A percentile compares a stretch with the other conserved stretches of the same genome.
These are phyloP conservation scores for Coemansia sp. DNA, from an alignment of 192 early-diverging fungal genomes.

Conservation along the genomic window DNA sequence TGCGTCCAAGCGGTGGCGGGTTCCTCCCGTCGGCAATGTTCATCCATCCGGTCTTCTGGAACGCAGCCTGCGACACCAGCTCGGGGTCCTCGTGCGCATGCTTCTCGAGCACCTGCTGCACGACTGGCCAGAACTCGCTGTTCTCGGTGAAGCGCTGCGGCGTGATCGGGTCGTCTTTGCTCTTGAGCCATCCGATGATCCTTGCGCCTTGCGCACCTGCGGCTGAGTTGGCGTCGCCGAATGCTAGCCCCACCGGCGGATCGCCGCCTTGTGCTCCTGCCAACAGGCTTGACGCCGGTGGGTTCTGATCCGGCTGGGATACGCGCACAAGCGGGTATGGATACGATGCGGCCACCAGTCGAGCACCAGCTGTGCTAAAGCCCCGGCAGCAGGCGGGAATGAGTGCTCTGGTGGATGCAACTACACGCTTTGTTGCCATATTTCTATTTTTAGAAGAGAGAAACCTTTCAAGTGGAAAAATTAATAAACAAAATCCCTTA, in stretches of 20 bases:
- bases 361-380: constrained; percentile 4
- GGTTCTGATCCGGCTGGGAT: neutral
- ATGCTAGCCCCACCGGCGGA: constrained; percentile 11
- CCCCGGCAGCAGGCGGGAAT: neutral
- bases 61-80: constrained; percentile 49
- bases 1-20: constrained; percentile 48
- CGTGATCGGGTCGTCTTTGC: constrained; percentile 17
- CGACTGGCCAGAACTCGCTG: constrained; percentile 31
- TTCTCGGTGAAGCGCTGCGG: constrained; percentile 48
- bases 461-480: neutral
- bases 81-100: constrained; percentile 52
- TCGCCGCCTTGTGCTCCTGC: neutral
- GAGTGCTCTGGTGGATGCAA: neutral
- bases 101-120: constrained; percentile 29
- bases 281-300: neutral
- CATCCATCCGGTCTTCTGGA: constrained; percentile 52
- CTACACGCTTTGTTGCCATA: neutral
- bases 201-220: neutral
- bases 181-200: constrained; percentile 38
- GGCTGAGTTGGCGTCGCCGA: neutral
- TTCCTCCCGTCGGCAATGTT: constrained; percentile 48
- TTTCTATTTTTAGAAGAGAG: neutral
- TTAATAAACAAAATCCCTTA: constrained; percentile 1
- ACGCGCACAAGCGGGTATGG: constrained; percentile 32
- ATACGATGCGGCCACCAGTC: constrained; percentile 13